phyloP scores from a whole-genome alignment of 768 basidiomycete genomes.

The Leccinum aurantiacum region DNA sequence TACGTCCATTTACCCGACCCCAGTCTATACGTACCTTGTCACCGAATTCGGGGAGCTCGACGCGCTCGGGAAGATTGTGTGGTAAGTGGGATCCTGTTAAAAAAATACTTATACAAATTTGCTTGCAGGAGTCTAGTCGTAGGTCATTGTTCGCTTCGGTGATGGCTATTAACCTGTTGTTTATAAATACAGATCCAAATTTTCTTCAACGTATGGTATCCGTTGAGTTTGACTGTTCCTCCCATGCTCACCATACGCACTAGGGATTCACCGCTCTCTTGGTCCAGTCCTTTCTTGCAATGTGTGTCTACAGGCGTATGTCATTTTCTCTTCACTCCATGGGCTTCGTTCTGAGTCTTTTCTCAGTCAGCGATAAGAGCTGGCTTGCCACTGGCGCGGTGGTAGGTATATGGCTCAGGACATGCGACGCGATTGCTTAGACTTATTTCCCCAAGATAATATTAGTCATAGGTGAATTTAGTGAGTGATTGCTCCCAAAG shows the following conservation, averaged over 20 bases:
- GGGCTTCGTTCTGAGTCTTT: conserved; percentile 1
- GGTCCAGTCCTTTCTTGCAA: conserved; percentile 57
- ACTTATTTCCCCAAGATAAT: conserved; percentile 13
- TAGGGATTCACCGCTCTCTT: conserved; percentile 51
- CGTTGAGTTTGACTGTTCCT: background rate
- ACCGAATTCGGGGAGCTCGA: conserved; percentile 36
- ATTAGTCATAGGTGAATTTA: conserved; percentile 45
- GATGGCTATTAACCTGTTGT: background rate
- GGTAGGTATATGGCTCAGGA: conserved; percentile 16
- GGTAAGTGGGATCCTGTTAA: conserved; percentile 34
- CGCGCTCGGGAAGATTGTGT: conserved; percentile 39
- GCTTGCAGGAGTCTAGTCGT: conserved; percentile 29
- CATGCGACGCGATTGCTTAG: background rate
- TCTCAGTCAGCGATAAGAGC: conserved; percentile 51
- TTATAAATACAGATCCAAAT: conserved; percentile 43
- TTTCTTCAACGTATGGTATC: conserved; percentile 46
- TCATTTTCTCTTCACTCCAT: background rate
- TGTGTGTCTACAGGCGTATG: conserved; percentile 53
- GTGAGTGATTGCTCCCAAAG: conserved; percentile 15
- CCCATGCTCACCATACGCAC: conserved; percentile 1
- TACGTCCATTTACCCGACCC: background rate
- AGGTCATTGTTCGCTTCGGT: background rate
- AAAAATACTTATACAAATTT: background rate
- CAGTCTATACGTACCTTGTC: conserved; percentile 52
- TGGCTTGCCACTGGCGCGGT: conserved; percentile 42